These are phyloP conservation scores for Lichtheimia corymbifera DNA, from an alignment of 371 early-diverging fungal species.

Conservation along the genomic window DNA sequence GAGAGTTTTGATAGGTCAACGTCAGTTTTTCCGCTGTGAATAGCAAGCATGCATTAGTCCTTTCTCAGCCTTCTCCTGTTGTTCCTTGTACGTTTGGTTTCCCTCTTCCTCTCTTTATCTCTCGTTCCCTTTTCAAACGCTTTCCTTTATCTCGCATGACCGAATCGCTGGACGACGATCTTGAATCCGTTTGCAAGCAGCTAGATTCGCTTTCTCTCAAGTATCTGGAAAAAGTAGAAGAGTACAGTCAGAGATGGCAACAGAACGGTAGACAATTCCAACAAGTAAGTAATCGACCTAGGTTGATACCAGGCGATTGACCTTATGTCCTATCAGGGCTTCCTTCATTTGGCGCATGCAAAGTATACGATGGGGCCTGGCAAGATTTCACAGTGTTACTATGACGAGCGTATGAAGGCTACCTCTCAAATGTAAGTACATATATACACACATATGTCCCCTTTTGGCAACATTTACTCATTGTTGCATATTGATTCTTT, in stretches of 20 bases:
- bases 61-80: no score
- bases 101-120: no score
- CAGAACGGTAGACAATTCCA: conserved; percentile 24
- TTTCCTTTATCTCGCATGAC: no score
- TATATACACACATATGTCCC: no score
- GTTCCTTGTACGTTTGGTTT: no score
- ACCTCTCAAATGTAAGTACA: conserved; percentile 34
- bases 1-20: no score
- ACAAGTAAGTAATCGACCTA: conserved; percentile 19
- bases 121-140: no score
- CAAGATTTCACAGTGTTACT: conserved; percentile 44
- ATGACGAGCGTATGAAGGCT: conserved; percentile 60
- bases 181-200: conserved; percentile 21
- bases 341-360: conserved; percentile 51
- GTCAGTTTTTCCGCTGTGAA: no score
- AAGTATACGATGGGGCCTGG: conserved; percentile 59
- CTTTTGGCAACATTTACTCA: no score
- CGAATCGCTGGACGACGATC: conserved; percentile 3
- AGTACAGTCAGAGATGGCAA: conserved; percentile 36
- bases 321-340: conserved; percentile 30
- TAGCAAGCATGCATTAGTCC: no score
- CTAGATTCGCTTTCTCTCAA: conserved; percentile 31
- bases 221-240: conserved; percentile 36
- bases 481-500: no score
- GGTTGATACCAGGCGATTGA: background rate